A percentile compares a stretch with the other conserved stretches of the same genome.
phyloP scores from a whole-genome alignment of 2,329 filamentous ascomycete genomes.

The Ilyonectria mors-panacis region DNA sequence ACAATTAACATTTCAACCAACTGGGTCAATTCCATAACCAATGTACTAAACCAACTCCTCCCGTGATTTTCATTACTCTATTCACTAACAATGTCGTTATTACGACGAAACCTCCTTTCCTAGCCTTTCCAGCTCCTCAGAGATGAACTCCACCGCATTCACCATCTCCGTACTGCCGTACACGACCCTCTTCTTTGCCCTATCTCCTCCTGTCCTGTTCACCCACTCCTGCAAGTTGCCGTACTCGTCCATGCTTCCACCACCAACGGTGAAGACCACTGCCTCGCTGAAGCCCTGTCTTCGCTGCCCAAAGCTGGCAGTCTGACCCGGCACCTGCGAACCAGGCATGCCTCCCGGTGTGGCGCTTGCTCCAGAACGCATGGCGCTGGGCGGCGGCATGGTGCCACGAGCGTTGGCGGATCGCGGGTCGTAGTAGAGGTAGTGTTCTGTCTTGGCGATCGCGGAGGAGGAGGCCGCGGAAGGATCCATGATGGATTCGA shows the following conservation, averaged over 20 bases:
- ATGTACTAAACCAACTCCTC: neutral
- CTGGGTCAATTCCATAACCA: neutral
- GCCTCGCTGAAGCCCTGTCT: conserved; percentile 91
- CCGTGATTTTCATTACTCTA: conserved; percentile 40
- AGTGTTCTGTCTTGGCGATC: conserved; percentile 95
- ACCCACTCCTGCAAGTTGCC: conserved; percentile 98
- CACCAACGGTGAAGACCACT: conserved; percentile 94
- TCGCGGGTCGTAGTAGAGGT: conserved; percentile 96
- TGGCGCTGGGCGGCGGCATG: conserved; percentile 83
- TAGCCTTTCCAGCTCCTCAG: conserved; percentile 73
- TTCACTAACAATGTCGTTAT: conserved; percentile 35
- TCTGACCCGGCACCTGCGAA: conserved; percentile 71
- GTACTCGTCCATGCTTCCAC: conserved; percentile 99
- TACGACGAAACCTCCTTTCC: conserved; percentile 68
- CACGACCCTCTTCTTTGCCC: conserved; percentile 84
- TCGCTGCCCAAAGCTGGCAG: conserved; percentile 90
- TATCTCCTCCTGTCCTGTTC: conserved; percentile 77
- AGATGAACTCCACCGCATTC: conserved; percentile 77
- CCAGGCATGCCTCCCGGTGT: conserved; percentile 67
- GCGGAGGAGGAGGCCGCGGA: conserved; percentile 90
- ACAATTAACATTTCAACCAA: neutral
- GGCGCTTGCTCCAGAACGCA: conserved; percentile 60
- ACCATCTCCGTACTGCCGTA: conserved; percentile 93
- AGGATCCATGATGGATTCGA: conserved; percentile 98
- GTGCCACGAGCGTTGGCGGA: conserved; percentile 94